Base-by-base conservation (phyloP, 2,329 filamentous ascomycete species). In the Cytospora piceae region DNA sequence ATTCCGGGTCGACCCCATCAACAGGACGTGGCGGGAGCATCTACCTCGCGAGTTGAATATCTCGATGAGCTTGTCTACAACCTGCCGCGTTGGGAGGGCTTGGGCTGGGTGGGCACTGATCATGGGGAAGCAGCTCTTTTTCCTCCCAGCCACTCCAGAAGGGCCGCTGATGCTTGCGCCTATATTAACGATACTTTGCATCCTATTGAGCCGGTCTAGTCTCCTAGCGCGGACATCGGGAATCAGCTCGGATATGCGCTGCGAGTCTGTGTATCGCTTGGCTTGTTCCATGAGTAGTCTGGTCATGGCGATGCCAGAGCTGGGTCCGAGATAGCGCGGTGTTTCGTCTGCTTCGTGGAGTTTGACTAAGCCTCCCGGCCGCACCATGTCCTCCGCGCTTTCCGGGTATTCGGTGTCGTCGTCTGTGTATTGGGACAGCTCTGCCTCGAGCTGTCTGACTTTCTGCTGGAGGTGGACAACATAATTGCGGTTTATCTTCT, bases 241-340 rank as follows among this genome's bases (percentile, higher is more conserved):
- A 37, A 97, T 92, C 58, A 98, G 88, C 71, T 97, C 93, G 65
- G 93, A 93, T 75, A 98, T 97, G 70, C 90, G 93, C 76, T 93
- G 92, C 6, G 93, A 90, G 73, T 95, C 91, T 31, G 93, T 96
- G 73, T 94, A 96, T 69, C 93, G 90, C 79, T 97, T 98, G 61
- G 94, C 94, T 77, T 97, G 88, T 76, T 97, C 94, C 91, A 99
- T 97, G 14, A 99, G 89, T 71, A 98, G 84, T 34, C 94, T 88
- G 15, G 94, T 96, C 81, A 98, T 96, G 74, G 93, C 92, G 72
- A 97, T 97, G 67, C 94, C 95, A 76, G 94, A 98, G 58, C 94
- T 97, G 3, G 95, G 92, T 0, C 95, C 95, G 3, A 99, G 82
- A 75, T 95, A 98, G 69, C 94, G 91, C 20, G 92, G 89, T 1